These are phyloP conservation scores for Silene uniflora DNA, from an alignment of 148 eudicot species.

Conservation along the genomic window DNA sequence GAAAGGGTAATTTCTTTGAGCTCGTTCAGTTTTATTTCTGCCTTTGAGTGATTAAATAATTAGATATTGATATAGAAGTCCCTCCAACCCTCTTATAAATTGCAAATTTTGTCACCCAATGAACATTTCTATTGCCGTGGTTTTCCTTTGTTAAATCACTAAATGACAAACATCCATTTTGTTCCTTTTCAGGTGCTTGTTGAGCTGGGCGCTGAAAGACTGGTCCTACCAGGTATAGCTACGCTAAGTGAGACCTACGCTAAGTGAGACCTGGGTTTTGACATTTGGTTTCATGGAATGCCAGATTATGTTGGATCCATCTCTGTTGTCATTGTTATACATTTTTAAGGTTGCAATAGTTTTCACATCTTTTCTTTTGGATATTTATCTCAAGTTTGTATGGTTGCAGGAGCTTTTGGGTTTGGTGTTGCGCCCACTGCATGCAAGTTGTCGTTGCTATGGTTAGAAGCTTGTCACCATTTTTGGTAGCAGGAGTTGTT, in stretches of 20 bases:
- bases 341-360: too few relatives aligned
- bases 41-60: not conserved
- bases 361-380: too few relatives aligned
- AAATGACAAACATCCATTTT: not conserved
- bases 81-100: too few relatives aligned
- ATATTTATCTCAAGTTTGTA: too few relatives aligned
- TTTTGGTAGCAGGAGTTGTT: too few relatives aligned
- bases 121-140: not conserved
- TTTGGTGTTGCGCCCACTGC: too few relatives aligned
- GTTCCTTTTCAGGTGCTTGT: slow-evolving; percentile 41
- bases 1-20: slow-evolving; percentile 37
- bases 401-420: too few relatives aligned
- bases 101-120: not conserved
- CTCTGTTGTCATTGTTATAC: too few relatives aligned
- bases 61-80: not conserved
- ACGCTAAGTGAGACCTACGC: slow-evolving; percentile 38
- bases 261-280: slow-evolving; percentile 41
- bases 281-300: slow-evolving; percentile 46
- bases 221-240: slow-evolving; percentile 51
- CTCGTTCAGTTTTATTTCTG: not conserved
- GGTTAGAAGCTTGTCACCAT: too few relatives aligned
- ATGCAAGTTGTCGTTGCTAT: too few relatives aligned
- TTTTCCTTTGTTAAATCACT: not conserved
- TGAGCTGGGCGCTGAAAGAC: slow-evolving; percentile 43
- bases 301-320: slow-evolving; percentile 11